Evolutionary conservation across 108 stramenopile genomes (phyloP), one percentile per base, ranked within the genome.

Genomic region (Cyclotella distinguenda): DNA sequence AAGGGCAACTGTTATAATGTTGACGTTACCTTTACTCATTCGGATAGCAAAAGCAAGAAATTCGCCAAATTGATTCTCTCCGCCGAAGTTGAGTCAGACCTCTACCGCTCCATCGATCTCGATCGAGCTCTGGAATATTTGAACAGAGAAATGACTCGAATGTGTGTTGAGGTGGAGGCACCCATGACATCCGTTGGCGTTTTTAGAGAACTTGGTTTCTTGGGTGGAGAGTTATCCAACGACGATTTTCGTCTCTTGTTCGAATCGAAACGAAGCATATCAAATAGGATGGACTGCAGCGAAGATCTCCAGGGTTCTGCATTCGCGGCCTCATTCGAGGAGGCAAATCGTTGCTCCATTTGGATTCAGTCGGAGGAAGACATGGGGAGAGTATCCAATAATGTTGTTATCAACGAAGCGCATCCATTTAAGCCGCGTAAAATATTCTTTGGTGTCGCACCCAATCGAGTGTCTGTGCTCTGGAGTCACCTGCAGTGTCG

Each of bases 281-380:
- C 52, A 19, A 53, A 50, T 15, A 55, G 32, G 4, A 77, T 72
- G 25, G 70, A 73, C 38, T 70, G 74, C 48, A 86, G 65, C 45
- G 83, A 88, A 63, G 81, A 86, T 43, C 66, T 91, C 4, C 58
- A 69, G 32, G 62, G 67, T 34, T 81, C 81, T 6, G 71, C 84
- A 4, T 88, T 88, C 68, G 84, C 88, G 21, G 21, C 67, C n/a
- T 81, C 87, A 0, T 93, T 93, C 47, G 84, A 88, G 68, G 63
- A 69, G 23, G 57, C 75, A 2, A 82, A 90, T 38, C 68, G 76
- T 32, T 90, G 91, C 52, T 83, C 83, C 1, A 79, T 93, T 31
- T 93, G 91, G 91, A 82, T 90, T 22, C 91, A 93, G 48, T 61
- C 86, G 0, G 86, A 82, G 43, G 70, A 72, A 33, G 91, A 93